Base-by-base conservation (phyloP, 352 stramenopile species). In the Thraustochytrium striatum region DNA sequence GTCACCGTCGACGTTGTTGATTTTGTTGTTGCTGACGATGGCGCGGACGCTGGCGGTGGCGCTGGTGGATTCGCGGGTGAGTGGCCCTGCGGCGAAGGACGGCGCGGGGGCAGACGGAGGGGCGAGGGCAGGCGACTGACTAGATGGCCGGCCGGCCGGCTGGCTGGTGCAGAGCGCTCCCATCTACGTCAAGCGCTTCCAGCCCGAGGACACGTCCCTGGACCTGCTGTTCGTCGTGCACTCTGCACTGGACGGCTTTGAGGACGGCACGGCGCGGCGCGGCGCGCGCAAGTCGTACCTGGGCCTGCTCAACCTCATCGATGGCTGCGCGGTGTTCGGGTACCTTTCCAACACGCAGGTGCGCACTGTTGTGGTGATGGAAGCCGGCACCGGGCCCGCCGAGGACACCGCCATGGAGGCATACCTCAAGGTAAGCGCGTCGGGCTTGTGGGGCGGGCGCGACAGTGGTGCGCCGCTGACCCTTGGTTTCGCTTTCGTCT, bases 201-300 rank as follows among this genome's bases (percentile, higher is more conserved):
- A 70, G 19, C 5, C 16, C 11, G 59, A 52, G 35, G 69, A 16
- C 35, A 52, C 44, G 25, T 73, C 50, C 13, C 69, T 79, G 13
- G 69, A 79, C 69, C 38, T 79, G 3, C 35, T 69, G 30, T 53
- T 79, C 16, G 69, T 79, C 3, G 39, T 79, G 21, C 69, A 79
- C 69, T 72, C 50, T 36, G 69, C 69, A 16, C 32, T 79, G 7
- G 69, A 79, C 33, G 57, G 19, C 21, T 72, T 79, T 28, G 69
- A 79, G 9, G 69, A 79, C 35, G 32, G 13, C 9, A 53, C 19
- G 25, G n/a, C 7, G 8, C 35, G 69, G 21, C 21, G 50, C 16
- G 55, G 38, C 3, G 16, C 69, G 28, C 69, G 69, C 28, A 79
- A 79, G 55, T 28, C 69, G 25, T 79, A 69, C 50, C 28, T 69